Base-by-base conservation (phyloP, 139 green algal genomes). In the Micromonas pusilla region DNA sequence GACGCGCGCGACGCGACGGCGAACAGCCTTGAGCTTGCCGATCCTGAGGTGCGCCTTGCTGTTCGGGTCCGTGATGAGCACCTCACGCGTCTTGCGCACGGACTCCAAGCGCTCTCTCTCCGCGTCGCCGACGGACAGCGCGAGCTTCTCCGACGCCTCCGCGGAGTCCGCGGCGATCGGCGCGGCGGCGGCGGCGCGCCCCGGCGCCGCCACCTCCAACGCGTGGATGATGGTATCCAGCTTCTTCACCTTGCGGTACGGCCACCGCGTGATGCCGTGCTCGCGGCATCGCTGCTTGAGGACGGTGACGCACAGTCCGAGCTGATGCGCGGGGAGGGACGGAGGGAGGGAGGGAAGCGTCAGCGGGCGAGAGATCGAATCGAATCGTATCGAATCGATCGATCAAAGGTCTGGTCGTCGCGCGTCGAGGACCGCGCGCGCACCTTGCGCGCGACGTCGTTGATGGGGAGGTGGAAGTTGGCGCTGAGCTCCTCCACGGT, bases 391-490 rank as follows among this genome's bases (percentile, higher is more conserved):
- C 16, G 9, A 57, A 16, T 57, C 45, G 45, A 57, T 57, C 9
- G 45, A 23, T 57, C 45, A 9, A 16, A 9, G 45, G 9, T 9
- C 45, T 16, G 45, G 45, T 23, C 45, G 45, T 57, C 45, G 16
- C 45, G 45, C 16, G 9, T 57, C 9, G 45, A 57, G 45, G 45
- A 57, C 45, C 16, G 45, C 9, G 45, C 9, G 45, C 70, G 30
- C 39, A 85, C 81, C 81, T 88, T 78, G 9, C 65, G 39, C 16
- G 84, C 84, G 13, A 73, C 84, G 19, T 81, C 83, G 28, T 88
- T 86, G 37, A 88, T 88, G 6, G 84, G 84, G 30, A 88, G 57
- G 39, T 88, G 84, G 77, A 88, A 88, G 62, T 83, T 63, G 32
- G 52, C 31, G 28, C 26, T 32, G 13, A 83, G 52, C 20, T 79